Base-by-base conservation (phyloP, 495 filamentous ascomycete genomes). In the Neurospora tetraspora region DNA sequence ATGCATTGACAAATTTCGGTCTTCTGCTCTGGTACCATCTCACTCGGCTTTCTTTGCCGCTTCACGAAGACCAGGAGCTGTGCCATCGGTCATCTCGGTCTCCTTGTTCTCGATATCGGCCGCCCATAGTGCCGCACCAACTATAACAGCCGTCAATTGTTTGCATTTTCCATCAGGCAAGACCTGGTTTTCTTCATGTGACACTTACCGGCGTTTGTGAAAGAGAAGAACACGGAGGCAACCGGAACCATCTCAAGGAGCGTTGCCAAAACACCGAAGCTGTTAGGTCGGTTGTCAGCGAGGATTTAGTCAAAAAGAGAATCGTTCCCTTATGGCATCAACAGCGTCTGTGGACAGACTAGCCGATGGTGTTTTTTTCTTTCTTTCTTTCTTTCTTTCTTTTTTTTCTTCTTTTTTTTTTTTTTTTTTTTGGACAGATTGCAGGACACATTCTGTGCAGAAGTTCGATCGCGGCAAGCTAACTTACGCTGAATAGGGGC, bases 51-150 rank as follows among this genome's bases (percentile, higher is more conserved):
- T 89, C 78, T 85, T 87, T 18, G 84, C 85, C 71, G 86, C 78
- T 68, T 88, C 87, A 69, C 83, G 83, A 70, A 90, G 76, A 6
- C 78, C 83, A 2, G 88, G 87, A 23, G 86, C 86, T 11, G 87
- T 90, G 39, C 82, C 83, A 70, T 81, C 74, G 38, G 80, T 78
- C 85, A 85, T 85, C 68, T 78, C 70, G 38, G 77, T 83, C 61
- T 83, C 84, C 73, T 83, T 86, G 73, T 87, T 85, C 82, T 98
- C 96, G 71, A 98, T 87, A 83, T 98, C 95, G 8, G 93, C 91
- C 27, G 96, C 94, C 94, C 94, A 99, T 37, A 99, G 84, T 23
- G 94, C 96, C 34, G 96, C 96, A 1, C 95, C 96, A 69, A 95
- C 85, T 84, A 39, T 71, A 38, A 18, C 20, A 69, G 31, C 40